A percentile compares a stretch with the other conserved stretches of the same genome.
Evolutionary conservation across 345 rosid genomes (phyloP).

Genomic region (Gossypium herbaceum): DNA sequence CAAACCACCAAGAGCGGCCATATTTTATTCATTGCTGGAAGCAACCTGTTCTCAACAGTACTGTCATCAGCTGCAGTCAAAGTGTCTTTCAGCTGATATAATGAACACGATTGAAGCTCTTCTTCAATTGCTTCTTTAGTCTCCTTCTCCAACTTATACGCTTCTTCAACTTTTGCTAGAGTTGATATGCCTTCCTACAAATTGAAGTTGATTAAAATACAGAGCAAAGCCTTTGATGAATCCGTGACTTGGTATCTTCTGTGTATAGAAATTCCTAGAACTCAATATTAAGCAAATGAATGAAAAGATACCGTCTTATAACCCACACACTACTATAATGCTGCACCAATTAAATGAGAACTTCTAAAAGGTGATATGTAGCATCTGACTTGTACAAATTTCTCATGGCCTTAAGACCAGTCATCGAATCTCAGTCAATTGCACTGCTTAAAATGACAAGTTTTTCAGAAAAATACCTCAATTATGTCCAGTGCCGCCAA

Average conservation of each 20-base stretch:
- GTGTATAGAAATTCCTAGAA: background rate
- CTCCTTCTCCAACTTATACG: slow-evolving; percentile 59
- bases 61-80: slow-evolving; percentile 40
- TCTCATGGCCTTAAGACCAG: background rate
- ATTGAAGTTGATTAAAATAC: background rate
- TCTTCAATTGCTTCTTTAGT: slow-evolving; percentile 68
- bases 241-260: background rate
- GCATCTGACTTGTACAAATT: background rate
- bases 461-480: slow-evolving; percentile 44
- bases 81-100: slow-evolving; percentile 30
- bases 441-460: background rate
- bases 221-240: background rate
- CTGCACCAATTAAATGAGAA: background rate
- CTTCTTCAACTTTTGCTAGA: slow-evolving; percentile 79
- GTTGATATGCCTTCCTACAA: slow-evolving; percentile 62
- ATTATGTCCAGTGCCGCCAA: slow-evolving; percentile 74
- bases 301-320: background rate
- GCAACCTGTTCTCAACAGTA: slow-evolving; percentile 74
- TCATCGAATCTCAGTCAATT: background rate
- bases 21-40: slow-evolving; percentile 85
- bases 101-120: slow-evolving; percentile 44
- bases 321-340: background rate
- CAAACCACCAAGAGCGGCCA: slow-evolving; percentile 85
- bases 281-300: background rate
- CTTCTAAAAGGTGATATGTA: background rate